Conservation (phyloP, 768 basidiomycete species). For the Harrya chromipes region DNA sequence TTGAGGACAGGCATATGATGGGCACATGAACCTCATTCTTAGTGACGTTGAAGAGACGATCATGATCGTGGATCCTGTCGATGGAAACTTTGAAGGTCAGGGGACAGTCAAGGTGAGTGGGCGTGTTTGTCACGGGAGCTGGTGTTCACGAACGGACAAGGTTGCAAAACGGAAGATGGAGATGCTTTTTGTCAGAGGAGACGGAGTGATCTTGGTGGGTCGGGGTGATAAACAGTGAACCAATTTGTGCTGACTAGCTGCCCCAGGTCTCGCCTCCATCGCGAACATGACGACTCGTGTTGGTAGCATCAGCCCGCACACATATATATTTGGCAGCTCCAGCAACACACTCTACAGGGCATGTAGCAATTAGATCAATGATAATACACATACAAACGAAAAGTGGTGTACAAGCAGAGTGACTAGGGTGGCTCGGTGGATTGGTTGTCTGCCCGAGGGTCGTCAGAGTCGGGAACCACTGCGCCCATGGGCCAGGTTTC, state of each 20-base stretch:
- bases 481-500: constrained; percentile 70
- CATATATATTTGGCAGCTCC: constrained; percentile 31
- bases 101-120: constrained; percentile 61
- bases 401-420: too few species aligned
- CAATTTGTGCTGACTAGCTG: constrained; percentile 18
- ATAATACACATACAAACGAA: constrained; percentile 7
- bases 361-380: constrained; percentile 10
- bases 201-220: constrained; percentile 92
- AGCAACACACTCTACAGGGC: constrained; percentile 1
- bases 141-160: constrained; percentile 37
- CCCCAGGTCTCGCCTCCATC: constrained; percentile 76
- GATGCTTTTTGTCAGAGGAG: constrained; percentile 97
- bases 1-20: constrained; percentile 85
- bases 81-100: constrained; percentile 54
- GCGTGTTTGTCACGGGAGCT: background rate
- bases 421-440: background rate
- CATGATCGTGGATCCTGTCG: constrained; percentile 87
- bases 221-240: background rate
- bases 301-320: constrained; percentile 27
- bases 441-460: constrained; percentile 27
- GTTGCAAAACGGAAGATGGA: constrained; percentile 92
- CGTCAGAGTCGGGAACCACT: constrained; percentile 60
- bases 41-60: constrained; percentile 98
- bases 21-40: constrained; percentile 99
- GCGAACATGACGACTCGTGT: constrained; percentile 46